phyloP scores from a whole-genome alignment of 371 early-diverging fungal species.

The Rhizopus sp. region DNA sequence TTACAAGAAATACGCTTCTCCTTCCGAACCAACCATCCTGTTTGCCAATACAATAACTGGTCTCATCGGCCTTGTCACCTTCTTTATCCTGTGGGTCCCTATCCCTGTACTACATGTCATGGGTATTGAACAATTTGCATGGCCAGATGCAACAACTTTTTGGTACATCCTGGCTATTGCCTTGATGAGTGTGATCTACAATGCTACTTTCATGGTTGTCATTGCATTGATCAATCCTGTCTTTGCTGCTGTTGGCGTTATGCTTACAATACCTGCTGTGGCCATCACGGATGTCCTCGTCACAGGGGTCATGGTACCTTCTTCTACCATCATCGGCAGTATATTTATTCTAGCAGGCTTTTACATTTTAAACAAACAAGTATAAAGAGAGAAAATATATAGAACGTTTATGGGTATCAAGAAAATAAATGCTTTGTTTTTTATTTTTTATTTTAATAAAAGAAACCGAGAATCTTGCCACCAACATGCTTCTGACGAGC shows the following conservation, averaged over 20 bases:
- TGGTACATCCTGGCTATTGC: conserved; percentile 63
- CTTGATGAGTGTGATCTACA: conserved; percentile 73
- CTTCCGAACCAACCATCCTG: conserved; percentile 60
- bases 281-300: conserved; percentile 64
- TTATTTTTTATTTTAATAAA: conserved; percentile 63
- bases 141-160: conserved; percentile 59
- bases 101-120: conserved; percentile 67
- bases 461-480: conserved; percentile 98
- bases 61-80: conserved; percentile 61
- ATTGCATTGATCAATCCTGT: conserved; percentile 78
- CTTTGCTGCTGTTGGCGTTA: conserved; percentile 82
- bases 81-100: conserved; percentile 71
- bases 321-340: conserved; percentile 57
- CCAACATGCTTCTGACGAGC: conserved; percentile 98
- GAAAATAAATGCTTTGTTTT: neutral
- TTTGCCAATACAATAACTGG: conserved; percentile 77
- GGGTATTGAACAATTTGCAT: conserved; percentile 67
- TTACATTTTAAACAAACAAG: conserved; percentile 43
- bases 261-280: conserved; percentile 81
- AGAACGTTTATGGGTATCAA: too few species aligned
- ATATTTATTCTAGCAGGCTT: conserved; percentile 58
- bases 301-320: conserved; percentile 52
- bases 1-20: conserved; percentile 77
- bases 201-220: conserved; percentile 78
- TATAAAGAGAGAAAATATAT: conserved; percentile 4